These are phyloP conservation scores for Neobulgaria alba DNA, from an alignment of 2,329 filamentous ascomycete species.

Conservation along the genomic window DNA sequence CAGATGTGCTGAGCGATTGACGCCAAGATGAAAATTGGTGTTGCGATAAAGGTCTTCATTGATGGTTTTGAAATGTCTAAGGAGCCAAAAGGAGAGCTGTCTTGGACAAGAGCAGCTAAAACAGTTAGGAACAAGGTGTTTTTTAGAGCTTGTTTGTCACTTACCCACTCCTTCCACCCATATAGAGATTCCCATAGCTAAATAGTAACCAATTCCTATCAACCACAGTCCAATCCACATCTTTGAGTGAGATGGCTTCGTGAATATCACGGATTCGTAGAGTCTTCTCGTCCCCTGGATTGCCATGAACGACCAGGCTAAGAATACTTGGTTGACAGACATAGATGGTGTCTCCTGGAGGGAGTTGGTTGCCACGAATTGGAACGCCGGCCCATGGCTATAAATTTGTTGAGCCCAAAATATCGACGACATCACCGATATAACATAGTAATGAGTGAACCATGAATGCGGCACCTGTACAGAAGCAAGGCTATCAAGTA, in stretches of 20 bases:
- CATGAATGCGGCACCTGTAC: conserved; percentile 69
- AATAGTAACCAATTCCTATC: conserved; percentile 71
- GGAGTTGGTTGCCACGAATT: conserved; percentile 34
- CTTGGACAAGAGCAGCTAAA: conserved; percentile 17
- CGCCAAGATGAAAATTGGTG: conserved; percentile 59
- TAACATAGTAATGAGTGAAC: conserved; percentile 81
- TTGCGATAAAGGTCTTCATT: conserved; percentile 44
- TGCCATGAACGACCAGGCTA: conserved; percentile 65
- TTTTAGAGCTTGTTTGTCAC: conserved; percentile 21
- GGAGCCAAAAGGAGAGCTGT: conserved; percentile 1
- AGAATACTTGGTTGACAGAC: conserved; percentile 50
- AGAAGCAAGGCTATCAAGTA: conserved; percentile 17
- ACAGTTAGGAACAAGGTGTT: conserved; percentile 12
- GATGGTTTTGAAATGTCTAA: conserved; percentile 25
- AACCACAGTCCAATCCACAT: conserved; percentile 87
- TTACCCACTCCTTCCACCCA: conserved; percentile 78
- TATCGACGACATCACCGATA: conserved; percentile 58
- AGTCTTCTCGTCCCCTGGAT: conserved; percentile 68
- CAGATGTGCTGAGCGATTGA: conserved; percentile 68
- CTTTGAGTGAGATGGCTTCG: conserved; percentile 54
- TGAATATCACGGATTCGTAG: conserved; percentile 61
- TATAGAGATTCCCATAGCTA: conserved; percentile 61
- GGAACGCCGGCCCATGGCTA: conserved; percentile 44
- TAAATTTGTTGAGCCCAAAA: conserved; percentile 67
- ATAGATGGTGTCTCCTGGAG: conserved; percentile 33